These are phyloP conservation scores for Linum trigynum DNA, from an alignment of 345 rosid species.

Conservation along the genomic window DNA sequence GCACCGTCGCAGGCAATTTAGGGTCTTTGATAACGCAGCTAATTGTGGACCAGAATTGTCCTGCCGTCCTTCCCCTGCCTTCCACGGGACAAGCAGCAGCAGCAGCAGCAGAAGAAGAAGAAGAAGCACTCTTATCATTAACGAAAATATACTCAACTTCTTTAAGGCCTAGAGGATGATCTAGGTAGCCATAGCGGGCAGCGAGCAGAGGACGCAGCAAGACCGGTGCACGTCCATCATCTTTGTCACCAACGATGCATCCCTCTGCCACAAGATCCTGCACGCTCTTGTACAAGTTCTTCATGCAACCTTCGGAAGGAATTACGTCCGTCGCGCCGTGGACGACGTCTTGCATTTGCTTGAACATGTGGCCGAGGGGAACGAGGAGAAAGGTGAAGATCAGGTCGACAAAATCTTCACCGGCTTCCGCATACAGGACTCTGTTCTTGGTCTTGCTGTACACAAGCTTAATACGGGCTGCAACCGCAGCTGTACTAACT, in stretches of 20 bases:
- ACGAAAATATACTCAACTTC: background rate
- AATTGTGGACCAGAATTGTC: no score
- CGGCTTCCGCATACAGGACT: constrained; percentile 20
- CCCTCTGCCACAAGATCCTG: constrained; percentile 7
- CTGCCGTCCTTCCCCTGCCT: no score
- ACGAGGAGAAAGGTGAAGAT: constrained; percentile 26
- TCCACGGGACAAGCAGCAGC: no score
- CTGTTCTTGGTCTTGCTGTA: constrained; percentile 19
- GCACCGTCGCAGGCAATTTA: background rate
- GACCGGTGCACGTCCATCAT: background rate
- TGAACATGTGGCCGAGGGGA: constrained; percentile 18
- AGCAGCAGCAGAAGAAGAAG: no score
- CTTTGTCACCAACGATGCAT: constrained; percentile 5
- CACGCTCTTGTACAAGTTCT: constrained; percentile 10
- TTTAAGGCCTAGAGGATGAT: constrained; percentile 7
- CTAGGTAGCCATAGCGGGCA: constrained; percentile 4
- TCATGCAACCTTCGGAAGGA: constrained; percentile 6
- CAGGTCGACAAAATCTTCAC: constrained; percentile 21
- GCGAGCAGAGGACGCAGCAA: constrained; percentile 17
- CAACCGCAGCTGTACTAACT: background rate
- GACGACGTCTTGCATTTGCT: constrained; percentile 6
- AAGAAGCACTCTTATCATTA: no score
- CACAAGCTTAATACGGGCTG: constrained; percentile 9
- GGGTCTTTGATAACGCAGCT: background rate
- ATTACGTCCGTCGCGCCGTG: no score